A percentile compares a stretch with the other conserved stretches of the same genome.
Evolutionary conservation across 2,329 filamentous ascomycete genomes (phyloP).

Genomic region (Thelonectria blattea): DNA sequence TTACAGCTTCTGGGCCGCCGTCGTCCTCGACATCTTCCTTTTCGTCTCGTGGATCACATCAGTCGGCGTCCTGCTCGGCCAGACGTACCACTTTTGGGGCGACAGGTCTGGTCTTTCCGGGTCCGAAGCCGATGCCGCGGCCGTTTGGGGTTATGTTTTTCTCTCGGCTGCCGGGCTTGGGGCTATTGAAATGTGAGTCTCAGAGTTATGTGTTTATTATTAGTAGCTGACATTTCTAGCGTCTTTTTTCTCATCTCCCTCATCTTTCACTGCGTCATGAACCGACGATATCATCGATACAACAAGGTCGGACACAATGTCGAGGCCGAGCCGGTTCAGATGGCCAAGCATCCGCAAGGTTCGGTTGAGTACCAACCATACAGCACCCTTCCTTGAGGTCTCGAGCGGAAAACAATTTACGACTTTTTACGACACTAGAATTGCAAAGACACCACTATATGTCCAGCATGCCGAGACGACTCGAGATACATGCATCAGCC

Average conservation of each 20-base stretch:
- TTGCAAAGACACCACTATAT: too few relatives aligned
- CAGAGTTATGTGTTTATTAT: neutral
- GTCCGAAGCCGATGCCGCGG: neutral
- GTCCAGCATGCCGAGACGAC: too few relatives aligned
- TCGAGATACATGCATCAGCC: too few relatives aligned
- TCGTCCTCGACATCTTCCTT: constrained; percentile 57
- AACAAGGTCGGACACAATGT: neutral
- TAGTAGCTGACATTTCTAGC: constrained; percentile 37
- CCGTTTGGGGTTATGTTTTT: constrained; percentile 38
- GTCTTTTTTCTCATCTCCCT: constrained; percentile 51
- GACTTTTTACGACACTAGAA: neutral
- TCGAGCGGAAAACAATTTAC: neutral
- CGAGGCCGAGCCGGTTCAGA: neutral
- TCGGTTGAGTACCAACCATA: neutral
- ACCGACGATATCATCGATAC: constrained; percentile 50
- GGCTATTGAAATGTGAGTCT: constrained; percentile 51
- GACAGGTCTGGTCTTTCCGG: constrained; percentile 30
- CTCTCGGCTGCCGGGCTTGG: constrained; percentile 49
- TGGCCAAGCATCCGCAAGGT: neutral
- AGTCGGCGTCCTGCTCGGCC: constrained; percentile 49
- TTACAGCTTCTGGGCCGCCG: constrained; percentile 61
- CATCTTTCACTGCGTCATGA: constrained; percentile 48
- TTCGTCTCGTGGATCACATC: constrained; percentile 59
- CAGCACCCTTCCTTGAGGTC: neutral
- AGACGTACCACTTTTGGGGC: constrained; percentile 39